Base-by-base conservation (phyloP, 371 early-diverging fungal species). In the Gilbertella persicaria region DNA sequence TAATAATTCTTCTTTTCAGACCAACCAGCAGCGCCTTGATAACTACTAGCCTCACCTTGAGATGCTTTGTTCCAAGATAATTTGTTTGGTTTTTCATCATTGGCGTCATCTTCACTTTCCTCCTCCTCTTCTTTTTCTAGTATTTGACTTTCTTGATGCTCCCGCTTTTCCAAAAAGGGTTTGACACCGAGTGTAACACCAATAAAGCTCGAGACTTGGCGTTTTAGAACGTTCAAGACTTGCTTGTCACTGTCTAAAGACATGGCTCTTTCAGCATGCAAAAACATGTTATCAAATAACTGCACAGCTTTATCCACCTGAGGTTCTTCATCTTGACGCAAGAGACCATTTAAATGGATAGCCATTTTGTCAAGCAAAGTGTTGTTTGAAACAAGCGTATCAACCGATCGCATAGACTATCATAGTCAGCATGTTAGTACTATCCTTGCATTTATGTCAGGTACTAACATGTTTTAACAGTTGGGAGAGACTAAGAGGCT, bases 211-310 rank as follows among this genome's bases (percentile, higher is more conserved):
- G 45, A 39, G 8, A 58, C 52, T 19, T 58, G 55, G 28, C 50
- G 51, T 45, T 47, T 39, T 26, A 55, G 55, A n/a, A 64, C 38
- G 26, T 62, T 24, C 43, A 76, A 56, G 21, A 73, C 69, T 41
- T 73, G 71, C 49, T 67, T 76, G 51, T 76, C 77, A 12, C 49
- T 51, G 3, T 76, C 73, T 7, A 58, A 55, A 19, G 64, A 64
- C 60, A 73, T 69, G 26, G 73, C 71, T 21, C 50, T 58, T 6
- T 62, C 62, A 13, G 77, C 77, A 29, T 68, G 56, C 16, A 48
- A 38, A 45, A 76, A 76, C 43, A 76, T 56, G 23, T 62, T 68
- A 30, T 76, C 50, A 12, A 65, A 52, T 23, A 62, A 13, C 8
- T 42, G 17, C 20, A 62, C 49, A 13, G 56, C 29, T 28, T 53